These are phyloP conservation scores for Blastobotrys serpentis DNA, from an alignment of 1,139 yeast species.

Conservation along the genomic window DNA sequence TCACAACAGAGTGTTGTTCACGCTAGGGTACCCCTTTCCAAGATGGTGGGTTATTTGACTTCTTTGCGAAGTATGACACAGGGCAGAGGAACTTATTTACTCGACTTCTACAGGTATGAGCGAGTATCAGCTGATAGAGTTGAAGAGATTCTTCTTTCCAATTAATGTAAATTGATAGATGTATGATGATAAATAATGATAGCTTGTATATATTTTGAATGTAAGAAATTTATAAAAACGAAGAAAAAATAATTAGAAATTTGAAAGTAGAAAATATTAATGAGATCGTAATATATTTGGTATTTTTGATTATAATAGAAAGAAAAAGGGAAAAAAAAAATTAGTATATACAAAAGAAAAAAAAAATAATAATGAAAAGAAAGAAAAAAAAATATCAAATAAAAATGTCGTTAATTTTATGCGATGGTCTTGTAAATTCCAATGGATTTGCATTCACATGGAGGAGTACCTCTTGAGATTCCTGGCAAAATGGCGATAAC, in stretches of 20 bases:
- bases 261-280: conserved; percentile 1
- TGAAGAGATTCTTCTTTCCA: conserved; percentile 15
- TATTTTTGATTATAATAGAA: neutral
- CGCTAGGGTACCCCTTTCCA: conserved; percentile 82
- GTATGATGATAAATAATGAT: no score
- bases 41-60: conserved; percentile 85
- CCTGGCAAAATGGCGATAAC: conserved; percentile 8
- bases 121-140: conserved; percentile 21
- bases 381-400: neutral
- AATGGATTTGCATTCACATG: conserved; percentile 4
- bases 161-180: conserved; percentile 5
- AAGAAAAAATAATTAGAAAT: neutral
- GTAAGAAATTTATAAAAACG: neutral
- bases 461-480: neutral
- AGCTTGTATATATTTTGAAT: conserved; percentile 9
- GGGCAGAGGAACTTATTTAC: conserved; percentile 82
- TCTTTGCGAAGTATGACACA: conserved; percentile 80
- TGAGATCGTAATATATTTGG: no score
- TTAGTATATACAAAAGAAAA: no score
- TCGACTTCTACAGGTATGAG: conserved; percentile 76
- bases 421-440: neutral
- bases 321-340: neutral
- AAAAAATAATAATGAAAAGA: neutral
- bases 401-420: neutral
- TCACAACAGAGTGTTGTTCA: conserved; percentile 50